Conservation (phyloP, 495 filamentous ascomycete genomes). For the Durotheca rogersii region DNA sequence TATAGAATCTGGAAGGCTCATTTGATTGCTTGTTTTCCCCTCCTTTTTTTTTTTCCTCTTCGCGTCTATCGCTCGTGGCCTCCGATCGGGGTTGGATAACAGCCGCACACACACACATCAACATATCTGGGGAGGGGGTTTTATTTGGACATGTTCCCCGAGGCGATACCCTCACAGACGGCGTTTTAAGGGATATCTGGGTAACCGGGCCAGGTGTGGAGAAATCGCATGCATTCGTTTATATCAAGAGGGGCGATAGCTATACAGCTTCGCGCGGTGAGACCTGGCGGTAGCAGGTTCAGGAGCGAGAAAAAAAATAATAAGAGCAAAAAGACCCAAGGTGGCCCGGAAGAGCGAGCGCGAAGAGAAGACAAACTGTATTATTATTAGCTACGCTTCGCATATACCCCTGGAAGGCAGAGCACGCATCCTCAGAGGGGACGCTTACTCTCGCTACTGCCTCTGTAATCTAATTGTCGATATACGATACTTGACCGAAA, state of each 20-base stretch:
- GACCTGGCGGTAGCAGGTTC: slow-evolving; percentile 20
- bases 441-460: slow-evolving; percentile 31
- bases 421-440: slow-evolving; percentile 21
- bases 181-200: slow-evolving; percentile 34
- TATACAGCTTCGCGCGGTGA: slow-evolving; percentile 10
- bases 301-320: slow-evolving; percentile 15
- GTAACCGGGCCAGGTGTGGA: slow-evolving; percentile 17
- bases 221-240: slow-evolving; percentile 32
- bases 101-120: slow-evolving; percentile 27
- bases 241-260: slow-evolving; percentile 20
- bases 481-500: too few species aligned
- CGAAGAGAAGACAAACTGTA: slow-evolving; percentile 34
- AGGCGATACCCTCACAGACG: slow-evolving; percentile 39
- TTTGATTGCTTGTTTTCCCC: slow-evolving; percentile 31
- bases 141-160: slow-evolving; percentile 19
- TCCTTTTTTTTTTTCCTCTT: slow-evolving; percentile 31
- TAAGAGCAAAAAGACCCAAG: slow-evolving; percentile 15
- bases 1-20: slow-evolving; percentile 36
- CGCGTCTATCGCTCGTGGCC: slow-evolving; percentile 35
- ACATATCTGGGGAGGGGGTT: slow-evolving; percentile 23
- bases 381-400: slow-evolving; percentile 37
- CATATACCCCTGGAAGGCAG: slow-evolving; percentile 37
- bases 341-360: slow-evolving; percentile 25
- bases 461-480: slow-evolving; percentile 34
- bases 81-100: slow-evolving; percentile 22